These are phyloP conservation scores for Scheffersomyces segobiensis DNA, from an alignment of 1,139 yeast species.

Conservation along the genomic window DNA sequence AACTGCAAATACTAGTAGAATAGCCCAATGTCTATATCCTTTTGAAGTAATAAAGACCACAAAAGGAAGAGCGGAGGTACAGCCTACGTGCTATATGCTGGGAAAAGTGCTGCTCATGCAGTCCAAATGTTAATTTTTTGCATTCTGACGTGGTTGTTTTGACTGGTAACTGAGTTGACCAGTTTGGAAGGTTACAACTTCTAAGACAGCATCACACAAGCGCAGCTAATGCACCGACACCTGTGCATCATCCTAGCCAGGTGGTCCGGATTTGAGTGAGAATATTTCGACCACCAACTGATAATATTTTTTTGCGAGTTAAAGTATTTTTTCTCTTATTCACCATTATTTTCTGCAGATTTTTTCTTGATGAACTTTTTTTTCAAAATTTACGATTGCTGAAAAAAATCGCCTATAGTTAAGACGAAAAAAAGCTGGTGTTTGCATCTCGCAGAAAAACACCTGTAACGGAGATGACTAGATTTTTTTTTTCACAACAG, in stretches of 20 bases:
- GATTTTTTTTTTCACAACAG: neutral
- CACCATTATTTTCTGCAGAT: neutral
- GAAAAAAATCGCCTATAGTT: neutral
- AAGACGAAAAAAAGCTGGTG: neutral
- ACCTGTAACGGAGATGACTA: neutral
- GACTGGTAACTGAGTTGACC: neutral
- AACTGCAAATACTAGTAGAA: neutral
- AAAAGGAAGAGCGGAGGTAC: neutral
- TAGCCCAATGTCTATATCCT: neutral
- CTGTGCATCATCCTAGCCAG: neutral
- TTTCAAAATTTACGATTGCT: neutral
- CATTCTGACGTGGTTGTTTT: neutral
- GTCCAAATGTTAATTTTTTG: neutral
- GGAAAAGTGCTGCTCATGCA: neutral
- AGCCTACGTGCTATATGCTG: neutral
- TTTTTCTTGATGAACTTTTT: neutral
- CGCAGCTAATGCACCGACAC: neutral
- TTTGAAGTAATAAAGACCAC: neutral
- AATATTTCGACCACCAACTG: neutral
- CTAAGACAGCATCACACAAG: neutral
- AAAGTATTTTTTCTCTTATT: no score
- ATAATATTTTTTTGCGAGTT: neutral
- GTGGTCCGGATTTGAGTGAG: neutral
- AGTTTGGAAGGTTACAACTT: neutral
- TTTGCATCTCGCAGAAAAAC: neutral